Base-by-base conservation (phyloP, 805 yeast species). In the Candida koratica region DNA sequence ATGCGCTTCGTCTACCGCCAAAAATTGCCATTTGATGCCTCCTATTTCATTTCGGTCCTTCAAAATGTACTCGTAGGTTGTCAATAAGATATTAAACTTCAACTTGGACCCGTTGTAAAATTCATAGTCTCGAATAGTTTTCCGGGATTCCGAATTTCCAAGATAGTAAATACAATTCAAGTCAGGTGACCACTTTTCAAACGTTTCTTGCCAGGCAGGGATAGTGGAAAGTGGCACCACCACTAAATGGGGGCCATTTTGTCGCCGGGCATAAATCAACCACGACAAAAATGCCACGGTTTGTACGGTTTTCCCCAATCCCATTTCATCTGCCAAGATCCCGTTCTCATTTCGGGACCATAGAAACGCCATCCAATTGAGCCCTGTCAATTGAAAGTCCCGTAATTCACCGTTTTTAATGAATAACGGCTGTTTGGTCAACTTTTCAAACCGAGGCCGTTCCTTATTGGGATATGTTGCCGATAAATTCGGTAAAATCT, bases 191-290 rank as follows among this genome's bases (percentile, higher is more conserved):
- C 99, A 93, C 52, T 80, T 77, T 50, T 93, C 97, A 60, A 93
- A 86, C 3, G 98, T 93, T 56, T 93, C 98, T 64, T 93, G 97
- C 99, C 99, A 93, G 0, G 98, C 95, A 3, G 97, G 96, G 37
- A 93, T 79, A 0, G 99, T 93, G 2, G 96, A 84, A 39, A 93
- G 66, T 1, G 99, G 99, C 6, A 93, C 98, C 19, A 93, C 98
- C 13, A 93, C 93, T 28, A 93, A 56, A 59, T 90, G 97, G 2
- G 99, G 98, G 6, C 99, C 99, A 60, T 89, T 85, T 55, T 93
- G 98, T 60, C 96, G 77, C 57, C 98, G 78, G 4, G 97, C 94
- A 58, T 84, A 93, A 25, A 93, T 78, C 34, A 93, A 72, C 97
- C 98, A 93, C 30, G 96, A 84, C 45, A 93, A 67, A 53, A 93